A percentile compares a stretch with the other conserved stretches of the same genome.
Conservation (phyloP, 1,284 basidiomycete species). For the Schizopora paradoxa region DNA sequence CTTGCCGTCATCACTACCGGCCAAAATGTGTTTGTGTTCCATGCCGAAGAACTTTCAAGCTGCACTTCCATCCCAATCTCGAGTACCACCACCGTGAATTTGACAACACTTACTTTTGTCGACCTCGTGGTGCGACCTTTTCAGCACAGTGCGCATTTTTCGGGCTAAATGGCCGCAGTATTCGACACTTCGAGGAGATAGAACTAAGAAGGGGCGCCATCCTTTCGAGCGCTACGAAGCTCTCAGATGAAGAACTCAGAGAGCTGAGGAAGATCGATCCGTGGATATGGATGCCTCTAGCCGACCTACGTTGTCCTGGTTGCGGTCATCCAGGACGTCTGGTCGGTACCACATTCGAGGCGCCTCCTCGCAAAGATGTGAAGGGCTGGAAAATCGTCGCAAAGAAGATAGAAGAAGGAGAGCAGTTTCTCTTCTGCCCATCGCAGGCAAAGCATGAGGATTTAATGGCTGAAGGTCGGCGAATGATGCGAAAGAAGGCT, state of each 20-base stretch:
- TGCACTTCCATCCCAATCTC: conserved; percentile 3
- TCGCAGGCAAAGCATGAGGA: conserved; percentile 9
- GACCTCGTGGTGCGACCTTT: no score
- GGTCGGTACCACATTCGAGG: conserved; percentile 15
- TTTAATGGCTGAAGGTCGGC: conserved; percentile 1
- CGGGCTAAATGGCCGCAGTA: conserved; percentile 7
- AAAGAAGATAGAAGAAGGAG: conserved; percentile 8
- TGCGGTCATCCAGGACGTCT: conserved; percentile 9
- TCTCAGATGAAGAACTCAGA: conserved; percentile 1
- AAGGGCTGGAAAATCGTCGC: conserved; percentile 11
- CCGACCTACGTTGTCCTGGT: conserved; percentile 10
- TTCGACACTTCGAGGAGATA: conserved; percentile 1
- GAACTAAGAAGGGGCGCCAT: background rate
- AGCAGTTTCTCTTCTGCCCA: conserved; percentile 11
- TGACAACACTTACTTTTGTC: background rate
- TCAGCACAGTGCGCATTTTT: background rate
- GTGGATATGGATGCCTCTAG: conserved; percentile 6
- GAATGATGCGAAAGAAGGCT: no score
- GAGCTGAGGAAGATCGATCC: background rate
- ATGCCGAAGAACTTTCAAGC: conserved; percentile 14
- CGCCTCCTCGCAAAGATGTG: conserved; percentile 9
- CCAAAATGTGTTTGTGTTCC: conserved; percentile 14
- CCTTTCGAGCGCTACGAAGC: background rate
- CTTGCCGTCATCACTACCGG: conserved; percentile 9
- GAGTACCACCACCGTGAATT: conserved; percentile 9